Evolutionary conservation across 2,329 filamentous ascomycete species (phyloP), one percentile per base, ranked within the genome.

Genomic region (Pyricularia pennisetigena): DNA sequence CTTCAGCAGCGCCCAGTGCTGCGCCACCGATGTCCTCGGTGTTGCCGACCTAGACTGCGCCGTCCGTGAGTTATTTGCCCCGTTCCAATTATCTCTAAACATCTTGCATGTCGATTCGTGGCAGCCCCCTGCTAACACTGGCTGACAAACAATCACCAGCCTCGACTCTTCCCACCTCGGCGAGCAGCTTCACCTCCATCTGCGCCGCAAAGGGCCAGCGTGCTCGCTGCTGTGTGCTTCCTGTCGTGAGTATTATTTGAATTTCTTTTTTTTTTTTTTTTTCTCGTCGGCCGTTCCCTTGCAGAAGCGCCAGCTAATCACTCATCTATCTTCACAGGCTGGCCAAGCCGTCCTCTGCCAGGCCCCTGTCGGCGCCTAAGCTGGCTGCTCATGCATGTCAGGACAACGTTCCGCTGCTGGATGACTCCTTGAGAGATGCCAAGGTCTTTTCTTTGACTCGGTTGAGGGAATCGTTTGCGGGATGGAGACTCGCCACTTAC

Each of bases 21-120:
- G 87, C 74, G 83, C 86, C 16, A 87, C 86, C 28, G 84, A 89
- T 71, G 81, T 89, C 41, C 82, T 89, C 54, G 82, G 84, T 69
- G 70, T 88, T 69, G 84, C 82, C 3, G 79, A 85, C 74, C 78
- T 88, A 28, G 79, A 89, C 79, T 90, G 87, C 75, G 76, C 73
- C 23, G 74, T 78, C 69, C 85, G 85, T 86, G 78, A 73, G 84
- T 79, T 23, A 23, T 23, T 57, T 2, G 23, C 23, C n/a, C 49
- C 49, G 5, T 54, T 54, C 8, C 9, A 16, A 4, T n/a, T 24
- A 9, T 57, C 4, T 49, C 16, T 24, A 23, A 8, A 9, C 10
- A 20, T 41, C 14, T n/a, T n/a, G n/a, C n/a, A n/a, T n/a, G n/a
- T n/a, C n/a, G 9, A 16, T 20, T 49, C 7, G 41, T 49, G 41